phyloP scores from a whole-genome alignment of 805 yeast genomes.

The Yamadazyma endophytica region DNA sequence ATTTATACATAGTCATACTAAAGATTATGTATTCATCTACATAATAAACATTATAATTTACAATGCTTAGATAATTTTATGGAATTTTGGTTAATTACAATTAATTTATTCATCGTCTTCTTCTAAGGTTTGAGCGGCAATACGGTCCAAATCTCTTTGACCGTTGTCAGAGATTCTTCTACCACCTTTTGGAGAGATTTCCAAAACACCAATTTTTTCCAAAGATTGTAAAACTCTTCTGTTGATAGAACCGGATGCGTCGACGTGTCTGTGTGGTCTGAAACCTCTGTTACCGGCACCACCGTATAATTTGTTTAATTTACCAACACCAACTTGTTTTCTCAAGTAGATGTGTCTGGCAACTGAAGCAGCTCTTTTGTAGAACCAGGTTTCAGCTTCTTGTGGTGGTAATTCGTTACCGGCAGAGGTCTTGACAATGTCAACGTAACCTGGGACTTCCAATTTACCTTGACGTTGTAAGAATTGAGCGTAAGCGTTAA shows the following conservation, averaged over 20 bases:
- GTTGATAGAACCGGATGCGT: slow-evolving; percentile 99
- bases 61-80: slow-evolving; percentile 12
- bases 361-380: slow-evolving; percentile 99
- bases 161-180: slow-evolving; percentile 99
- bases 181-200: slow-evolving; percentile 96
- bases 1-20: too few species aligned
- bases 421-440: slow-evolving; percentile 97
- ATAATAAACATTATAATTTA: slow-evolving; percentile 15
- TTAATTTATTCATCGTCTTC: slow-evolving; percentile 59
- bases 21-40: slow-evolving; percentile 10
- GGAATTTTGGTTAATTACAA: slow-evolving; percentile 1
- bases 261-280: slow-evolving; percentile 97
- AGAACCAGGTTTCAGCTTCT: slow-evolving; percentile 99
- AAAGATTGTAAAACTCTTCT: slow-evolving; percentile 97
- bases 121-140: slow-evolving; percentile 98
- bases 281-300: slow-evolving; percentile 98
- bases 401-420: slow-evolving; percentile 99
- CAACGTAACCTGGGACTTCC: slow-evolving; percentile 99
- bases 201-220: slow-evolving; percentile 97
- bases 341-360: slow-evolving; percentile 99
- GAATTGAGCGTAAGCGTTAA: slow-evolving; percentile 99
- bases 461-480: slow-evolving; percentile 99
- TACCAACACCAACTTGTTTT: slow-evolving; percentile 99
- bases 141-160: slow-evolving; percentile 99
- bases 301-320: slow-evolving; percentile 98